Evolutionary conservation across 192 early-diverging fungal species (phyloP).

Genomic region (Funneliformis mosseae): DNA sequence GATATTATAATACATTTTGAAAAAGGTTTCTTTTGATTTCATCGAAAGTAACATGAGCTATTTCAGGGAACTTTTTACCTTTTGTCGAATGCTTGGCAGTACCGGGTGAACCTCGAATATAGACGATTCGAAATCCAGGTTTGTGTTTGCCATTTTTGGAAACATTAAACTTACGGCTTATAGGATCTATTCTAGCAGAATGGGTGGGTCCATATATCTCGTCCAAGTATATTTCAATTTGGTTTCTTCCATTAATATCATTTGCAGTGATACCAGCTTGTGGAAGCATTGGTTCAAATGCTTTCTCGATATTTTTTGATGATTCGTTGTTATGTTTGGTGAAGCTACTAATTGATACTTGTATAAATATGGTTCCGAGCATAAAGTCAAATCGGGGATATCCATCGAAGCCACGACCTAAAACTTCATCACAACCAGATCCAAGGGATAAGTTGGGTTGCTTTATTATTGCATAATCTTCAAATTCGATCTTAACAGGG

Average conservation of each 20-base stretch:
- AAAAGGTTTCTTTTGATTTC: conserved; percentile 41
- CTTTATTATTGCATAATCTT: conserved; percentile 17
- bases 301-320: conserved; percentile 34
- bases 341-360: conserved; percentile 39
- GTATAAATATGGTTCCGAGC: conserved; percentile 39
- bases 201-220: conserved; percentile 37
- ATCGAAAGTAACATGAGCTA: conserved; percentile 37
- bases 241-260: conserved; percentile 30
- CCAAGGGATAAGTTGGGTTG: conserved; percentile 31
- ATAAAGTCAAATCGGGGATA: conserved; percentile 44
- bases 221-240: conserved; percentile 39
- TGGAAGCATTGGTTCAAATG: conserved; percentile 36
- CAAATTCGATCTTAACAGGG: conserved; percentile 28
- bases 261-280: too few species aligned
- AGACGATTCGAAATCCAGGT: conserved; percentile 40
- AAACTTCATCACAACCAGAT: conserved; percentile 24
- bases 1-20: conserved; percentile 7
- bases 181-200: conserved; percentile 29
- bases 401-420: conserved; percentile 34
- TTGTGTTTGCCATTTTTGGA: conserved; percentile 28
- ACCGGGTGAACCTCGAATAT: conserved; percentile 36
- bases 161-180: conserved; percentile 37
- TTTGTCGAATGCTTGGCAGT: conserved; percentile 22
- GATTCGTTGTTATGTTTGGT: conserved; percentile 31
- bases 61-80: conserved; percentile 31